Base-by-base conservation (phyloP, 2,329 filamentous ascomycete species). In the Colletotrichum tanaceti region DNA sequence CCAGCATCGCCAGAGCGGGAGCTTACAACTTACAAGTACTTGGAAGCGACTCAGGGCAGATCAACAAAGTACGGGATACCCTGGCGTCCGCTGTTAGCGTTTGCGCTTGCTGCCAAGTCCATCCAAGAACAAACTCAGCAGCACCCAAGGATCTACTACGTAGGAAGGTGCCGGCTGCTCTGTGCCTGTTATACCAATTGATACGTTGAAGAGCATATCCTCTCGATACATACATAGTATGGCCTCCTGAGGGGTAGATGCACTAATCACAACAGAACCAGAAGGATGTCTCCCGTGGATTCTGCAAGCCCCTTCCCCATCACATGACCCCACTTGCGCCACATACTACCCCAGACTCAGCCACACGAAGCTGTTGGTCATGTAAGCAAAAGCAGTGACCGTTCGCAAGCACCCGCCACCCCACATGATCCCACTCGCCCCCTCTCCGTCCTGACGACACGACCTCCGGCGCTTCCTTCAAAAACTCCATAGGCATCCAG, bases 401-500 rank as follows among this genome's bases (percentile, higher is more conserved):
- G 54, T 44, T 65, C 61, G 41, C 61, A 68, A 68, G 65, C 65
- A 60, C 24, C 43, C 57, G 59, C 32, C 53, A 65, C 65, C 62
- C 65, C 66, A 68, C 66, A 65, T 65, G 62, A 68, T 65, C 43
- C 58, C 28, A 32, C 28, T 32, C 28, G 28, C 28, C 28, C 28
- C 28, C n/a, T n/a, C n/a, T n/a, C 28, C 46, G 35, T 52, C 14
- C 62, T 68, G 66, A 68, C 62, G 65, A 68, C 65, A 67, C 55
- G 49, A 68, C 55, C 49, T 65, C 43, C 58, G 24, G 14, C 10
- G 32, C 50, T 49, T 62, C 59, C 24, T 41, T 49, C 9, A 50
- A 53, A 53, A 13, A 41, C 39, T 61, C 20, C 16, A 13, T 9
- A 50, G 35, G 46, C 58, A 68, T 53, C 69, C 63, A 57, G 60